A percentile compares a stretch with the other conserved stretches of the same genome.
These are phyloP conservation scores for Wilcoxina mikolae DNA, from an alignment of 495 filamentous ascomycete genomes.

Conservation along the genomic window DNA sequence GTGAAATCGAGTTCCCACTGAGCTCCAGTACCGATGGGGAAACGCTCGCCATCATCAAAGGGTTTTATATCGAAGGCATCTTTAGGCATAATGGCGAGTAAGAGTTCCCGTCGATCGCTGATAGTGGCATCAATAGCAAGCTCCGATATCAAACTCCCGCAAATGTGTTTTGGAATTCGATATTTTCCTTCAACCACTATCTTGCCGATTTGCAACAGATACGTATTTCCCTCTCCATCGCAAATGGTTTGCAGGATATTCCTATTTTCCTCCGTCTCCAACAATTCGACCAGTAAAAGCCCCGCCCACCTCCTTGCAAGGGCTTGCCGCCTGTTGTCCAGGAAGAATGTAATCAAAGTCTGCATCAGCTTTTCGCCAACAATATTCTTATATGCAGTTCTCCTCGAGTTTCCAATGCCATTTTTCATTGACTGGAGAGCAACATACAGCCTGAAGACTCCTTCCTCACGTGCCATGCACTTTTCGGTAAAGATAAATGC, in stretches of 20 bases:
- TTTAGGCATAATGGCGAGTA: background rate
- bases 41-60: background rate
- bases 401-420: background rate
- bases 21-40: background rate
- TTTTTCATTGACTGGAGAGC: background rate
- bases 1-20: conserved; percentile 1
- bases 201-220: background rate
- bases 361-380: background rate
- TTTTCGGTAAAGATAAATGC: background rate
- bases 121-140: background rate
- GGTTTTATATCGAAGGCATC: background rate
- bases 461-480: conserved; percentile 1
- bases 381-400: background rate
- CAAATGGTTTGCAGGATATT: background rate
- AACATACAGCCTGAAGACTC: background rate
- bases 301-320: conserved; percentile 4
- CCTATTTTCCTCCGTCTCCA: conserved; percentile 1
- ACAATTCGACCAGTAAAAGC: background rate
- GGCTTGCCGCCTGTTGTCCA: background rate
- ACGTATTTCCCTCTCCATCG: background rate
- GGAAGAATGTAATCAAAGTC: background rate
- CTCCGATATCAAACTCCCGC: background rate
- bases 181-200: background rate
- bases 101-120: background rate
- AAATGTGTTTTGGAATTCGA: background rate